Percentiles rank a stretch among this genome's conserved stretches.
phyloP scores from a whole-genome alignment of 305 asterid genomes.

The Plantago coronopus region DNA sequence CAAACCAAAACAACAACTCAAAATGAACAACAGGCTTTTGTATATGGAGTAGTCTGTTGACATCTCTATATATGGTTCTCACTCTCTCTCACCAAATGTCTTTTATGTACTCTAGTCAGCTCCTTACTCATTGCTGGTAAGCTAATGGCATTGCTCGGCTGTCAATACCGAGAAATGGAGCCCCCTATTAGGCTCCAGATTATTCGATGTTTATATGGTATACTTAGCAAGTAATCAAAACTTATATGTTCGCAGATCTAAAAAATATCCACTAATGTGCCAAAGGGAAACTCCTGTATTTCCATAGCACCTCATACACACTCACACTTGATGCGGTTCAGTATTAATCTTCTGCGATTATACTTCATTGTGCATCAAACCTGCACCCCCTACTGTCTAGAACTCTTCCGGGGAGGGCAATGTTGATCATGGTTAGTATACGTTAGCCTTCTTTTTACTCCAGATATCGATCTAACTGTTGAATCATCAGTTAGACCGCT shows the following conservation, averaged over 20 bases:
- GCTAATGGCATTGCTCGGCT: conserved; percentile 23
- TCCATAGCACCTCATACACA: too few relatives aligned
- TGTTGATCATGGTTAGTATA: conserved; percentile 26
- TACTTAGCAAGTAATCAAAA: conserved; percentile 16
- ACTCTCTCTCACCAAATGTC: conserved; percentile 25
- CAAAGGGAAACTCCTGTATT: too few relatives aligned
- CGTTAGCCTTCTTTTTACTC: conserved; percentile 32
- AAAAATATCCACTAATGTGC: background rate
- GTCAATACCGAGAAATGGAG: conserved; percentile 25
- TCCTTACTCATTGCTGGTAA: conserved; percentile 26
- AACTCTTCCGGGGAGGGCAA: conserved; percentile 23
- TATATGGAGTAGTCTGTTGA: conserved; percentile 20
- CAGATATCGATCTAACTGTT: conserved; percentile 20
- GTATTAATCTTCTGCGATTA: background rate
- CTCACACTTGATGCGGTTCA: background rate
- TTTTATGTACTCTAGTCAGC: conserved; percentile 27
- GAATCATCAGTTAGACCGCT: conserved; percentile 23
- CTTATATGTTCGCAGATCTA: conserved; percentile 5
- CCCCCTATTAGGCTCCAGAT: conserved; percentile 16
- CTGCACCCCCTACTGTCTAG: conserved; percentile 12
- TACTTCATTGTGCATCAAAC: background rate
- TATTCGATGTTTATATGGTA: conserved; percentile 19
- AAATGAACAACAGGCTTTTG: conserved; percentile 17
- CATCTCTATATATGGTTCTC: conserved; percentile 25
- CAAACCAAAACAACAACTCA: conserved; percentile 24